Evolutionary conservation across 495 filamentous ascomycete genomes (phyloP), one percentile per base, ranked within the genome.

Genomic region (Cetradonia linearis): DNA sequence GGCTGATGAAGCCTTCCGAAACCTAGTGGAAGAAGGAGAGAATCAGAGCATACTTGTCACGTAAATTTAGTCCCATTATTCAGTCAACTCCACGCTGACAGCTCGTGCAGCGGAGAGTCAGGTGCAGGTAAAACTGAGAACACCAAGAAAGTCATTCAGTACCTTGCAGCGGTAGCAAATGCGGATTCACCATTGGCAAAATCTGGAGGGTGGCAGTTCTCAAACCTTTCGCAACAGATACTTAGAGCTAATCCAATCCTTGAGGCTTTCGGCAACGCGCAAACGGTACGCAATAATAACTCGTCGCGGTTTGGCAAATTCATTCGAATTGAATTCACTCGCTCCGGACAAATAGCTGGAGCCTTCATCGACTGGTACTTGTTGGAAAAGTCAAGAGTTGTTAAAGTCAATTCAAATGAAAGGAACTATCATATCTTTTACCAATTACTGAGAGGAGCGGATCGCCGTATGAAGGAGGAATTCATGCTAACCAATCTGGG

Each of bases 131-230:
- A 99, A 73, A 99, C 94, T 0, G 94, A 99, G 70, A 99, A 99
- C 65, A 99, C 94, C 3, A 99, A 99, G 69, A 99, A 99, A 72
- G 94, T 99, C 54, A 99, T 99, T 57, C 94, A 99, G 63, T 99
- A 96, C 71, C 81, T 99, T 50, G 94, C 94, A 25, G 91, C 91
- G 16, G 92, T 97, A 40, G 94, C 94, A 5, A 86, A 86, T 27
- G 84, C 89, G 1, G 89, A 94, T 56, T 86, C 85, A 5, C 80
- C 86, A 5, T 83, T 82, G 68, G 80, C 74, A 52, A 83, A 83
- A 56, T 81, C 81, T 20, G 74, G 76, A 30, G 75, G 74, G 16
- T 78, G 82, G 59, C 85, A 89, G 61, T 83, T 92, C 56, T 86
- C 89, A 2, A 89, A 89, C 58, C 81, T 99, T n/a, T 96, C 95